A percentile compares a stretch with the other conserved stretches of the same genome.
Conservation (phyloP, 2,329 filamentous ascomycete species). For the Phoma herbarum region DNA sequence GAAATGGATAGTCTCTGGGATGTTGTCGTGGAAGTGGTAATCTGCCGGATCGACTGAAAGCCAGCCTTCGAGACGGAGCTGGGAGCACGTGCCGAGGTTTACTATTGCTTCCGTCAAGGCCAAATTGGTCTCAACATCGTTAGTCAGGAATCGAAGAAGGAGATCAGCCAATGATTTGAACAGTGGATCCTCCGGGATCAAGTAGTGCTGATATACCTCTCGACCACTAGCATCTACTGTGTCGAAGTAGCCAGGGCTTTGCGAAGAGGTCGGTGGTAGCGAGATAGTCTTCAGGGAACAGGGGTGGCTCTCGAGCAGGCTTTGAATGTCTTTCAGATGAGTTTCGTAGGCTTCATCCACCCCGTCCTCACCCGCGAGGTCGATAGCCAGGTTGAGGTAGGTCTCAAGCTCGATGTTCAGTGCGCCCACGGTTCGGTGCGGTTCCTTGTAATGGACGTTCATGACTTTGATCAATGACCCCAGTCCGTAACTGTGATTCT, state of each 20-base stretch:
- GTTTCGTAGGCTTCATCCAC: constrained; percentile 77
- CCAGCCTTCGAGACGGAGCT: constrained; percentile 90
- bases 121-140: constrained; percentile 90
- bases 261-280: constrained; percentile 67
- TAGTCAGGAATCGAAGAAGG: constrained; percentile 83
- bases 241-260: constrained; percentile 60
- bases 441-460: constrained; percentile 62
- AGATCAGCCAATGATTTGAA: constrained; percentile 64
- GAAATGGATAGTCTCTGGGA: constrained; percentile 34
- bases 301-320: constrained; percentile 74
- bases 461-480: constrained; percentile 77
- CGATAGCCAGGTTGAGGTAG: constrained; percentile 73
- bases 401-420: constrained; percentile 78
- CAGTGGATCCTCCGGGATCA: constrained; percentile 70
- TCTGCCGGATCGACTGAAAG: constrained; percentile 73
- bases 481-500: constrained; percentile 87
- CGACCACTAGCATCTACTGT: constrained; percentile 60
- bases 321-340: constrained; percentile 75
- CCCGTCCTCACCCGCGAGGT: constrained; percentile 72
- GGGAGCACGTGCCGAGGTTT: constrained; percentile 83
- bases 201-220: constrained; percentile 66
- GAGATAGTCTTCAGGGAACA: constrained; percentile 76
- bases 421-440: constrained; percentile 73
- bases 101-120: constrained; percentile 85
- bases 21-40: constrained; percentile 47